These are phyloP conservation scores for Metschnikowia cerradonensis DNA, from an alignment of 805 yeast species.

Conservation along the genomic window DNA sequence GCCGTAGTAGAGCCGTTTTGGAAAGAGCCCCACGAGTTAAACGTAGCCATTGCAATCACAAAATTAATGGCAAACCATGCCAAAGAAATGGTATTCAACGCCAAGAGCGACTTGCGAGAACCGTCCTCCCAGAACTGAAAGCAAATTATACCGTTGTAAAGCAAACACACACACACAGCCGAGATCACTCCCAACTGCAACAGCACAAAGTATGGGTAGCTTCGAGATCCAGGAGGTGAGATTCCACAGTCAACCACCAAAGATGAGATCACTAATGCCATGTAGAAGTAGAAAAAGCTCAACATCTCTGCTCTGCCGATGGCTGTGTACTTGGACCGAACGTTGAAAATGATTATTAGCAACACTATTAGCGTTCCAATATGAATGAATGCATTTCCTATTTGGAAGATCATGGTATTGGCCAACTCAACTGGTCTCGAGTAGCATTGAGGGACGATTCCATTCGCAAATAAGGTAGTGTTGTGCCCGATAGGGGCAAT, in stretches of 20 bases:
- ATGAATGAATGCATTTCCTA: slow-evolving; percentile 84
- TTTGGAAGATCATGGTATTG: slow-evolving; percentile 84
- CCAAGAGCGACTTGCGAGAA: slow-evolving; percentile 57
- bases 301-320: slow-evolving; percentile 88
- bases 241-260: slow-evolving; percentile 90
- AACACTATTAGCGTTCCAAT: slow-evolving; percentile 66
- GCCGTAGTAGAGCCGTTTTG: slow-evolving; percentile 55
- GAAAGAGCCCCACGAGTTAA: slow-evolving; percentile 55
- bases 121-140: slow-evolving; percentile 97
- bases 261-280: slow-evolving; percentile 57
- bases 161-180: slow-evolving; percentile 63
- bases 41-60: slow-evolving; percentile 65
- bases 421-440: slow-evolving; percentile 84
- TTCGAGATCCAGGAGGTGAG: slow-evolving; percentile 72
- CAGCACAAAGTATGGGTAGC: slow-evolving; percentile 81
- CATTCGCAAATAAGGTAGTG: slow-evolving; percentile 39
- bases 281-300: slow-evolving; percentile 58
- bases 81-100: slow-evolving; percentile 48
- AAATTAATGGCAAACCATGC: slow-evolving; percentile 63
- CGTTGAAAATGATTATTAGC: slow-evolving; percentile 68
- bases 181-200: slow-evolving; percentile 73
- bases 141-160: slow-evolving; percentile 73
- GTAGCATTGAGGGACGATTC: slow-evolving; percentile 75
- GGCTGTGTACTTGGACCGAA: slow-evolving; percentile 86
- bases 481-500: slow-evolving; percentile 47